These are phyloP conservation scores for Pisolithus marmoratus DNA, from an alignment of 768 basidiomycete species.

Conservation along the genomic window DNA sequence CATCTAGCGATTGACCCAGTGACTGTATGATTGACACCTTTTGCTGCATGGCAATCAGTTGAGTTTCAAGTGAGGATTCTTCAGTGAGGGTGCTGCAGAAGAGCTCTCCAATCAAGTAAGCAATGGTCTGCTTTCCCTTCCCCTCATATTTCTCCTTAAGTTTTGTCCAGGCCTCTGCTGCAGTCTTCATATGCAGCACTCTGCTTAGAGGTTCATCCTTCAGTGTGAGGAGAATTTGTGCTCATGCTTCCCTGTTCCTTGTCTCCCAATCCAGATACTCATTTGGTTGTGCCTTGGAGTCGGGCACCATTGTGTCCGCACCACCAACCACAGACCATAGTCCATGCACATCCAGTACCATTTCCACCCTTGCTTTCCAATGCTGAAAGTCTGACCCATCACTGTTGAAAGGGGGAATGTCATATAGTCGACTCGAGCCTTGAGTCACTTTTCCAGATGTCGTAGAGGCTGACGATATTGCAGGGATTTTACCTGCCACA, in stretches of 20 bases:
- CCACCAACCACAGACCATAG: conserved; percentile 4
- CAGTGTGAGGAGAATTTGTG: conserved; percentile 19
- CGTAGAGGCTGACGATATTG: no score
- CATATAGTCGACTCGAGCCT: conserved; percentile 1
- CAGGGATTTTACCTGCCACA: no score
- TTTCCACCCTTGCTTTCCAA: conserved; percentile 7
- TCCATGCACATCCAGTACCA: conserved; percentile 12
- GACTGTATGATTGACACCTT: conserved; percentile 8
- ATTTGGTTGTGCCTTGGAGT: neutral
- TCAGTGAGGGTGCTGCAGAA: conserved; percentile 17
- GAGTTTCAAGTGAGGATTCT: conserved; percentile 9
- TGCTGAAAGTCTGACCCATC: conserved; percentile 9
- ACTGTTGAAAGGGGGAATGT: conserved; percentile 5
- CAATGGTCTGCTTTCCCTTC: conserved; percentile 15
- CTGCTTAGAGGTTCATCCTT: conserved; percentile 18
- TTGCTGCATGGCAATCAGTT: conserved; percentile 14
- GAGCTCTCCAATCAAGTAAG: conserved; percentile 18
- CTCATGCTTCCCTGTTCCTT: conserved; percentile 12
- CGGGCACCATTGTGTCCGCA: neutral
- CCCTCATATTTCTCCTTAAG: conserved; percentile 15
- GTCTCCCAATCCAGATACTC: neutral
- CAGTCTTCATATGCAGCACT: conserved; percentile 8
- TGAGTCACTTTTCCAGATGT: no score
- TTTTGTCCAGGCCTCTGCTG: conserved; percentile 17
- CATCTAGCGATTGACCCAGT: conserved; percentile 12